Percentiles rank a stretch among this genome's conserved stretches.
phyloP scores from a whole-genome alignment of 768 basidiomycete genomes.

The Naganishia vaughanmartiniae region DNA sequence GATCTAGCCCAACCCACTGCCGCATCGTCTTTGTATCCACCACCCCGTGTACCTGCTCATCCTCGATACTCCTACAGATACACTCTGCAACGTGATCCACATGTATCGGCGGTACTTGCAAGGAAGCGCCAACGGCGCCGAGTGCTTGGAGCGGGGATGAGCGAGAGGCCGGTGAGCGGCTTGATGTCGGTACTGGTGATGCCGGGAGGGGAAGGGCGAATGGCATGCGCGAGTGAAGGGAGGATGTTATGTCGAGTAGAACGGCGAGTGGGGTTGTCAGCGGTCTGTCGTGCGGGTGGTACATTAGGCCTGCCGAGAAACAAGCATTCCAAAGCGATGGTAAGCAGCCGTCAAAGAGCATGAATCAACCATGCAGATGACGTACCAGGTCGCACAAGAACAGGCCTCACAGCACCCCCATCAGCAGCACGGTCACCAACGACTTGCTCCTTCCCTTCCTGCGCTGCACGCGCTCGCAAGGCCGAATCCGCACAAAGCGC shows the following conservation, averaged over 20 bases:
- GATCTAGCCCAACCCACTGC: constrained; percentile 55
- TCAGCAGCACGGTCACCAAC: constrained; percentile 31
- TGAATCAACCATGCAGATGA: no score
- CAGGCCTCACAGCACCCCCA: constrained; percentile 61
- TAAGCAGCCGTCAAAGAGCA: no score
- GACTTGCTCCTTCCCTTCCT: neutral
- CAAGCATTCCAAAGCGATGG: neutral
- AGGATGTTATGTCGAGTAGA: constrained; percentile 74
- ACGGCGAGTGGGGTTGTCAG: constrained; percentile 79
- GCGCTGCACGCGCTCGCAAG: neutral
- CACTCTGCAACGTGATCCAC: constrained; percentile 92
- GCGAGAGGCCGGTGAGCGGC: constrained; percentile 57
- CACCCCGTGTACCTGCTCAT: constrained; percentile 53
- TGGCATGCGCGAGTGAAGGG: constrained; percentile 61
- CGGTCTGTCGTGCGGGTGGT: constrained; percentile 92
- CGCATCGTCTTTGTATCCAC: constrained; percentile 62
- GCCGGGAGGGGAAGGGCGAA: constrained; percentile 51
- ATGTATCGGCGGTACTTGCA: constrained; percentile 86
- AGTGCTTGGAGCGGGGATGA: constrained; percentile 53
- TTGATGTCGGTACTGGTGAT: constrained; percentile 51
- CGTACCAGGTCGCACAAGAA: constrained; percentile 88
- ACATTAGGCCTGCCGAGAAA: constrained; percentile 67
- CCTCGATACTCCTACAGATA: constrained; percentile 61
- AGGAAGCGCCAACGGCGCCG: constrained; percentile 55
- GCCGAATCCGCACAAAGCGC: constrained; percentile 28